A percentile compares a stretch with the other conserved stretches of the same genome.
Conservation (phyloP, 306 rosid genomes). For the Cicer arietinum region DNA sequence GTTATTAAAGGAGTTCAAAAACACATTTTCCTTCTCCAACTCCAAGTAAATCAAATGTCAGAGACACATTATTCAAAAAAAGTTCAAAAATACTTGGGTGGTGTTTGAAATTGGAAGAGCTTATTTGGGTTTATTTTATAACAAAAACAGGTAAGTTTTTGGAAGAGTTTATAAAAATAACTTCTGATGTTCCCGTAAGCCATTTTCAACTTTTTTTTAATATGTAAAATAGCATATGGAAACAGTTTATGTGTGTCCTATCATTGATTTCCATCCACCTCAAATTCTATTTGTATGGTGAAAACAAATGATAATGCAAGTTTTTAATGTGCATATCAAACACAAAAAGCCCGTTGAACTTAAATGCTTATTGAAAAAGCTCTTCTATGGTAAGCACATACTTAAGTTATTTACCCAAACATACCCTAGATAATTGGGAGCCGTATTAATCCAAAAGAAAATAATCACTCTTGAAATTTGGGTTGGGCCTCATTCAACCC, state of each 20-base stretch:
- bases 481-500: not conserved
- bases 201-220: not conserved
- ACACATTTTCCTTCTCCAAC: conserved; percentile 12
- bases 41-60: conserved; percentile 19
- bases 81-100: not conserved
- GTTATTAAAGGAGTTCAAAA: conserved; percentile 19
- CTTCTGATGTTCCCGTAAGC: not conserved
- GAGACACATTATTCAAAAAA: conserved; percentile 6
- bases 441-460: conserved; percentile 37
- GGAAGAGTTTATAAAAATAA: not conserved
- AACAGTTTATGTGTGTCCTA: not conserved
- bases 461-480: not conserved
- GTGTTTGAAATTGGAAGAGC: conserved; percentile 23
- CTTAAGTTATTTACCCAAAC: conserved; percentile 1
- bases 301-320: conserved; percentile 14
- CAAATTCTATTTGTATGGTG: not conserved
- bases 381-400: not conserved
- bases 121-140: conserved; percentile 9
- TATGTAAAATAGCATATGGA: not conserved
- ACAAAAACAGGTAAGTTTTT: not conserved
- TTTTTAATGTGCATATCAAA: conserved; percentile 10
- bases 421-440: not conserved
- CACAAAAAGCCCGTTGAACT: not conserved
- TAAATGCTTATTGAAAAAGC: not conserved
- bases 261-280: conserved; percentile 2